These are phyloP conservation scores for Coemansia sp. DNA, from an alignment of 192 early-diverging fungal species.

Conservation along the genomic window DNA sequence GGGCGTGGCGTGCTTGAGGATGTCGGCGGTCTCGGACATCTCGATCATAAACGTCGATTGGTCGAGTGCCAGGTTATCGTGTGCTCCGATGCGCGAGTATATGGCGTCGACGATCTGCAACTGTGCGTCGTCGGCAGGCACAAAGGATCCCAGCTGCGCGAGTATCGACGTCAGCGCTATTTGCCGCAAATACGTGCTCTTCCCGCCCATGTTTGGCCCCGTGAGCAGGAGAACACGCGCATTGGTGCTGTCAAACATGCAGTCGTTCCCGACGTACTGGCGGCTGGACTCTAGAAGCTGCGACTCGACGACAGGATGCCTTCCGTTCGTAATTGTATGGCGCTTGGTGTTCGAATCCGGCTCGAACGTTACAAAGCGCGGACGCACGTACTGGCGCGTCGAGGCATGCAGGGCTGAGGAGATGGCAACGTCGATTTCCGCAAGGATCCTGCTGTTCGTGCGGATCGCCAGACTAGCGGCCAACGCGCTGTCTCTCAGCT, in stretches of 20 bases:
- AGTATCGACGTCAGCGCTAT: constrained; percentile 75
- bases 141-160: constrained; percentile 82
- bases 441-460: constrained; percentile 61
- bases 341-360: background rate
- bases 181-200: constrained; percentile 81
- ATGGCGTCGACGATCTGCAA: constrained; percentile 71
- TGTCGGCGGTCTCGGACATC: constrained; percentile 82
- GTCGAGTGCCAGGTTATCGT: constrained; percentile 63
- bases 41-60: constrained; percentile 87
- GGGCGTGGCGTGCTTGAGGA: constrained; percentile 68
- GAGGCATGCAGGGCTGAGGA: constrained; percentile 60
- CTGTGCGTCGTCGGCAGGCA: constrained; percentile 77
- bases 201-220: constrained; percentile 91
- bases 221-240: constrained; percentile 63
- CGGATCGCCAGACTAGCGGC: constrained; percentile 59
- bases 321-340: constrained; percentile 47
- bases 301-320: constrained; percentile 64
- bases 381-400: constrained; percentile 59
- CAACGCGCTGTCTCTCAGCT: constrained; percentile 48
- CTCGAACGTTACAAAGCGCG: constrained; percentile 22
- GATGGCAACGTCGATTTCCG: constrained; percentile 67
- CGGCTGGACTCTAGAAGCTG: constrained; percentile 51
- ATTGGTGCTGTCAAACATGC: constrained; percentile 29
- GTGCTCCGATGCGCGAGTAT: constrained; percentile 74
- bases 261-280: constrained; percentile 60